Evolutionary conservation across 495 filamentous ascomycete genomes (phyloP).

Genomic region (Penicillium ucsense): DNA sequence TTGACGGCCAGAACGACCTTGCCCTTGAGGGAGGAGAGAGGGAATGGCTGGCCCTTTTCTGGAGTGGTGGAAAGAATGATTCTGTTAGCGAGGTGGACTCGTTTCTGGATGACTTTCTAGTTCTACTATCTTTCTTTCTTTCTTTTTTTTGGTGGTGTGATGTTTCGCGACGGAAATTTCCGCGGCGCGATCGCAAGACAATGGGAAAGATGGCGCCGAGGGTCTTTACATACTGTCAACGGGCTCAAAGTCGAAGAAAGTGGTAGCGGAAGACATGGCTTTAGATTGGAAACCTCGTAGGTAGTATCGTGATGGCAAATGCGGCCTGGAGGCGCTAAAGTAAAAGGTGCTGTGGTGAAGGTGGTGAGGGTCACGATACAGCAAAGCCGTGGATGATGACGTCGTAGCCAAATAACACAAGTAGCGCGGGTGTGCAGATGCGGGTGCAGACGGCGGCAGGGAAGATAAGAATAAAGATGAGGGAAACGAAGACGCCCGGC

Average conservation of each 20-base stretch:
- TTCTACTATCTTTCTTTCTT: too few species aligned
- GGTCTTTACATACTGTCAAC: slow-evolving; percentile 55
- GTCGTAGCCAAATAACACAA: not conserved
- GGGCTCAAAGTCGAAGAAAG: slow-evolving; percentile 86
- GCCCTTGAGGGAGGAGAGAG: slow-evolving; percentile 60
- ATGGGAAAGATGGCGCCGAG: not conserved
- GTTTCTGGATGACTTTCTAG: too few species aligned
- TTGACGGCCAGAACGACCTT: slow-evolving; percentile 96
- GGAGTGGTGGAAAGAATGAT: slow-evolving; percentile 1
- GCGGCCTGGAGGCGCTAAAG: not conserved
- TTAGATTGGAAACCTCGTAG: slow-evolving; percentile 7
- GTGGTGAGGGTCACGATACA: not conserved
- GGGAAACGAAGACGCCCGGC: not conserved
- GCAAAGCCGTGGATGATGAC: slow-evolving; percentile 2
- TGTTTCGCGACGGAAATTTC: too few species aligned
- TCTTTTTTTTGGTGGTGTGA: too few species aligned
- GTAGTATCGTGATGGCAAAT: not conserved
- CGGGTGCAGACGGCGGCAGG: not conserved
- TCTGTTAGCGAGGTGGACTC: too few species aligned
- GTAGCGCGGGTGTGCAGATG: too few species aligned
- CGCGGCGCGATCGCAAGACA: not conserved
- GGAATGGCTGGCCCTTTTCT: slow-evolving; percentile 69
- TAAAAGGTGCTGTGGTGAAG: not conserved
- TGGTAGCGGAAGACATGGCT: slow-evolving; percentile 80
- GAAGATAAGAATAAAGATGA: not conserved